Evolutionary conservation across 2,329 filamentous ascomycete genomes (phyloP), one percentile per base, ranked within the genome.

Genomic region (Beauveria asiatica): DNA sequence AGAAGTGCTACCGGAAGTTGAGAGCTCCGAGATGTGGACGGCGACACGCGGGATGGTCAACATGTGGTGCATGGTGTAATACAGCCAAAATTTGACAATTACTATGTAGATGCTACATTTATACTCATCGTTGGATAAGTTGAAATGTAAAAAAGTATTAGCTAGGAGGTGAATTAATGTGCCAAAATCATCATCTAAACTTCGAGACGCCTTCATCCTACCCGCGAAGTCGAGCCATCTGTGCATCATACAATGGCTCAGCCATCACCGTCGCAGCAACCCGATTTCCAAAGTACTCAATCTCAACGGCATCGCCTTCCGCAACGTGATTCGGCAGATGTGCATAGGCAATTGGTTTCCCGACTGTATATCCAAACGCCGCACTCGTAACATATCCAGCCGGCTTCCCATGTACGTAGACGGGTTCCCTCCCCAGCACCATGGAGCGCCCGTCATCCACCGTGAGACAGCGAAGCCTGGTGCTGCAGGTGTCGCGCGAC

Each of bases 351-450:
- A 86, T 74, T 0, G 84, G 83, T 68, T 80, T 84, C 27, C 81
- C 70, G 10, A 86, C 67, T 0, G 80, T 83, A 65, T 83, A 86
- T 0, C 80, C 84, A 65, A 85, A 87, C 0, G 80, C 82, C 1
- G 83, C 79, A 56, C 76, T 86, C 2, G 83, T 85, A 27, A 87
- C 74, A 62, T 87, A 87, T 0, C 84, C 83, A 1, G 73, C 73
- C 0, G 77, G 64, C 58, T 76, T 70, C 9, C 76, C 77, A 2
- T 77, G 67, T 16, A 75, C 64, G 59, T 79, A 85, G 0, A 87
- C 81, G 0, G 84, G 84, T 67, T 87, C 84, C 66, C 86, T 86
- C 6, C 83, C 83, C 1, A 87, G 69, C 0, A 85, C 76, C 63
- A 86, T 73, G 0, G 83, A 85, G 5, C 67, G 70, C 0, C 80